phyloP scores from a whole-genome alignment of 148 eudicot species.

The Rhododendron molle region DNA sequence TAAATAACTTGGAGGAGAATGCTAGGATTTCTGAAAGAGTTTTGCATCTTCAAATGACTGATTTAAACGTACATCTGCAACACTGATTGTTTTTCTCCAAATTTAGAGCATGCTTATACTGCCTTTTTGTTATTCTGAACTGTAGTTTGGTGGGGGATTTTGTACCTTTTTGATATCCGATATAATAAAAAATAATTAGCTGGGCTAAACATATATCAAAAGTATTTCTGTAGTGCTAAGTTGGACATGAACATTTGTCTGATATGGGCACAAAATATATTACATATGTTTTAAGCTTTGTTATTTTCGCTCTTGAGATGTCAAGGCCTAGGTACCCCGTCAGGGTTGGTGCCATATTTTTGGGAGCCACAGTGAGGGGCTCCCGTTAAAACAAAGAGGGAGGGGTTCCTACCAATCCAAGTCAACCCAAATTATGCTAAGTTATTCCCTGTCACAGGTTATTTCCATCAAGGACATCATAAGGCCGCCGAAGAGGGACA shows the following conservation, averaged over 20 bases:
- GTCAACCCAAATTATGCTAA: neutral
- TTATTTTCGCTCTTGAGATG: neutral
- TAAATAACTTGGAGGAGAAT: neutral
- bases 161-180: neutral
- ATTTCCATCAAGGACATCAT: constrained; percentile 64
- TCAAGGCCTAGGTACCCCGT: neutral
- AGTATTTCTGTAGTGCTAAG: neutral
- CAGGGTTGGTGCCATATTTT: neutral
- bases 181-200: neutral
- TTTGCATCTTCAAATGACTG: neutral
- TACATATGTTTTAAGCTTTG: neutral
- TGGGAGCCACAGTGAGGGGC: neutral
- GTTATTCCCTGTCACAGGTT: constrained; percentile 30
- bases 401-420: neutral
- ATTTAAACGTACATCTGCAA: neutral
- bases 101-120: neutral
- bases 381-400: neutral
- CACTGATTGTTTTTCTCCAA: neutral
- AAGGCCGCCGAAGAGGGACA: constrained; percentile 55
- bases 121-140: neutral
- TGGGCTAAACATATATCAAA: neutral
- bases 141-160: neutral
- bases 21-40: neutral
- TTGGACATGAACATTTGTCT: neutral
- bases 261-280: neutral